Conservation (phyloP, 331 rosid species). For the Malus hybrid region DNA sequence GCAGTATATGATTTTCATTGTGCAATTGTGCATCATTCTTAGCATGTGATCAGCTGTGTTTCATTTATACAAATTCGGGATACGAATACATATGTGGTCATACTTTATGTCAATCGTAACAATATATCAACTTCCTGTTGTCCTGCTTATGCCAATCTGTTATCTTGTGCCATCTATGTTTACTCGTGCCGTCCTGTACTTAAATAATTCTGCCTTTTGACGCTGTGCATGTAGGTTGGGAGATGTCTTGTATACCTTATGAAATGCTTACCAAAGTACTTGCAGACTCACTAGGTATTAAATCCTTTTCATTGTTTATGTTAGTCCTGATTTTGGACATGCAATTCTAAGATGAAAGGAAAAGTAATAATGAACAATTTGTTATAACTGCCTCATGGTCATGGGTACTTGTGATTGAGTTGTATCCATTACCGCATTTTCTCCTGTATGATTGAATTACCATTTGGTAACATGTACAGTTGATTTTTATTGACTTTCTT, state of each 20-base stretch:
- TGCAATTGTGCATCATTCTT: not conserved
- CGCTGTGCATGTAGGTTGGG: conserved; percentile 65
- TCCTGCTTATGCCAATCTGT: not conserved
- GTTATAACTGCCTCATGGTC: not conserved
- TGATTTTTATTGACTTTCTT: not conserved
- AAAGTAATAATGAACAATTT: not conserved
- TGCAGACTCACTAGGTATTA: conserved; percentile 79
- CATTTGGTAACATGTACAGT: not conserved
- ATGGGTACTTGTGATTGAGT: not conserved
- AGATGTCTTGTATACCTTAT: conserved; percentile 84
- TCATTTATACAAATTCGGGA: not conserved
- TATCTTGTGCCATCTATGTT: conserved; percentile 1
- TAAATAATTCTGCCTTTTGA: conserved; percentile 4
- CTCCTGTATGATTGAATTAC: not conserved
- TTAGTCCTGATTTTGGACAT: not conserved
- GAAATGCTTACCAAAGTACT: conserved; percentile 68
- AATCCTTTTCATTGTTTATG: conserved; percentile 11
- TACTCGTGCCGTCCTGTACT: not conserved
- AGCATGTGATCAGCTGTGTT: not conserved
- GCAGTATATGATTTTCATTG: not conserved
- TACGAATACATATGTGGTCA: not conserved
- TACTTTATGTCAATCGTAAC: not conserved
- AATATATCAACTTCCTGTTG: not conserved
- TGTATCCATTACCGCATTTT: not conserved
- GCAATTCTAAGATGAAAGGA: conserved; percentile 1